Percentiles rank a stretch among this genome's conserved stretches.
These are phyloP conservation scores for Pseudocercospora eumusae DNA, from an alignment of 2,329 filamentous ascomycete species.

Conservation along the genomic window DNA sequence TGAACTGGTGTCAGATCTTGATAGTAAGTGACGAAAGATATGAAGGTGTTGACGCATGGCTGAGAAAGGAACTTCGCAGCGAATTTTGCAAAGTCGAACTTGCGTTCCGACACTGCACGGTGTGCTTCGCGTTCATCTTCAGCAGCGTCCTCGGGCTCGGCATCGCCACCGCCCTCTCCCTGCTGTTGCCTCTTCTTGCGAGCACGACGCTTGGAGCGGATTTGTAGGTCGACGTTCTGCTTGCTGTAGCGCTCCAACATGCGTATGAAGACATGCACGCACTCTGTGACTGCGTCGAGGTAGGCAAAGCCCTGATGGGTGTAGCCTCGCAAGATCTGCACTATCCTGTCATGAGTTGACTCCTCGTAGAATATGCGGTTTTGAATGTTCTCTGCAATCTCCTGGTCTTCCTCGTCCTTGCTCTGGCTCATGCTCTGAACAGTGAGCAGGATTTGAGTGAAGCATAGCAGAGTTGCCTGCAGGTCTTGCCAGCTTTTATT, in stretches of 20 bases:
- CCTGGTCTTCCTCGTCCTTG: constrained; percentile 85
- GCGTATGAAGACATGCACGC: constrained; percentile 86
- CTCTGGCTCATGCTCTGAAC: constrained; percentile 90
- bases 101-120: constrained; percentile 74
- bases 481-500: constrained; percentile 85
- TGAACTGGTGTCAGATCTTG: constrained; percentile 76
- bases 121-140: constrained; percentile 75
- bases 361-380: constrained; percentile 99
- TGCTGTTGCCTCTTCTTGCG: constrained; percentile 66
- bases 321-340: constrained; percentile 78
- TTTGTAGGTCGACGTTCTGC: constrained; percentile 89
- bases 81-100: constrained; percentile 90
- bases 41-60: constrained; percentile 83
- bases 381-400: constrained; percentile 96
- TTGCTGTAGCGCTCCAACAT: constrained; percentile 93
- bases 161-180: constrained; percentile 46
- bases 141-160: constrained; percentile 59
- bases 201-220: constrained; percentile 75
- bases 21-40: constrained; percentile 77
- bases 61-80: constrained; percentile 78
- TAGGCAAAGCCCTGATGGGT: constrained; percentile 94
- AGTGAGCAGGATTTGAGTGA: constrained; percentile 84
- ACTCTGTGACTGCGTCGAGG: constrained; percentile 85
- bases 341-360: constrained; percentile 82
- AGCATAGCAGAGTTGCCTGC: constrained; percentile 86